Base-by-base conservation (phyloP, 2,329 filamentous ascomycete species). In the Furcasterigmium sp. region DNA sequence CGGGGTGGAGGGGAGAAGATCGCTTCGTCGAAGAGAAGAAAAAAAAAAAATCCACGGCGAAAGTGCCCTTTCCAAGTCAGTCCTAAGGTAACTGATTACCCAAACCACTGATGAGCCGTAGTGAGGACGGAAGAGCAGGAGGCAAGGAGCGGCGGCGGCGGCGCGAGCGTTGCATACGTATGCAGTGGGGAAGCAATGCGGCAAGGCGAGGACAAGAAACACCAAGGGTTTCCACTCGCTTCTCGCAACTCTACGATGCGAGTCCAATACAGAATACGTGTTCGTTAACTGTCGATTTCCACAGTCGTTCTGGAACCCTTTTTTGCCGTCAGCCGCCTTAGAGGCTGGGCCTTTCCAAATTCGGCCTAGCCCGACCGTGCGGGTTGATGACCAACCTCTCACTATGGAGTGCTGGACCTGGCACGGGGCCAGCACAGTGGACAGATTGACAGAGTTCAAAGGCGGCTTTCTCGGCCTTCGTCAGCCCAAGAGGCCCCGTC, bases 211-310 rank as follows among this genome's bases (percentile, higher is more conserved):
- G 43, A 48, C 47, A 39, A 38, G 42, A 23, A 43, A 45, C 45
- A 39, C 35, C 47, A 26, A 43, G 43, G 44, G 46, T 44, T 48
- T 50, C 48, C 41, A 50, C 42, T 46, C 46, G 39, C 41, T 40
- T 40, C 38, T 40, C 6, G 38, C 32, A 4, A 11, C 4, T 18
- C 17, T 35, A 17, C n/a, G 32, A 35, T 17, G 15, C n/a, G 14
- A 32, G 32, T 40, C 15, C 20, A 14, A 20, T 40, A 40, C 38
- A 40, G 38, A 40, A 29, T 50, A 50, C 48, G 48, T 50, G 48
- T 50, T 50, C 48, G 46, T 50, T 50, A 46, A 50, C 36, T 26
- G 41, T 39, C 45, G 37, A 42, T 45, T 36, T 42, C 41, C 41
- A 37, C 41, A 39, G 38, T 43, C 41, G 35, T 49, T 49, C 47